Evolutionary conservation across 2,329 filamentous ascomycete genomes (phyloP).

Genomic region (Byssoonygena ceratinophila): DNA sequence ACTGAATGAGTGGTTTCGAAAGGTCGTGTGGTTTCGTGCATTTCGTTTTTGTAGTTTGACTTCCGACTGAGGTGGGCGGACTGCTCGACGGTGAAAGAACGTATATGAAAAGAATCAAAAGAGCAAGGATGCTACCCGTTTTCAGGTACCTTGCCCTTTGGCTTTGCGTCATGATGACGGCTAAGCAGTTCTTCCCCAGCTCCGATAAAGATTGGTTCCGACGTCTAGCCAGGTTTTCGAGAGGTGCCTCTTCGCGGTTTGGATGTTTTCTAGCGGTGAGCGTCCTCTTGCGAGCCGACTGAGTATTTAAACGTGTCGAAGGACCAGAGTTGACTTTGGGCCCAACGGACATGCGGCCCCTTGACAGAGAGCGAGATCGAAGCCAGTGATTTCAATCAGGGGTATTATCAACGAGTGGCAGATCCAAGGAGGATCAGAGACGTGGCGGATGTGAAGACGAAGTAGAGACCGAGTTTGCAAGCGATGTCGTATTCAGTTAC

Average conservation of each 20-base stretch:
- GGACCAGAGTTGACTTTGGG: constrained; percentile 42
- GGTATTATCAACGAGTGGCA: constrained; percentile 12
- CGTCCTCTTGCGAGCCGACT: constrained; percentile 39
- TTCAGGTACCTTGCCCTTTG: constrained; percentile 52
- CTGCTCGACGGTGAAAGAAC: constrained; percentile 39
- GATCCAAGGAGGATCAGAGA: constrained; percentile 2
- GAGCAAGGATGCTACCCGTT: constrained; percentile 49
- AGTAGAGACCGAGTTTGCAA: not conserved
- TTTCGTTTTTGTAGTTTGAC: constrained; percentile 43
- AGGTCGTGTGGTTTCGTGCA: constrained; percentile 76
- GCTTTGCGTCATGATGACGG: constrained; percentile 49
- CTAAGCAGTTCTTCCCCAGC: constrained; percentile 24
- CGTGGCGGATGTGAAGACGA: not conserved
- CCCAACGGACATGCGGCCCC: constrained; percentile 46
- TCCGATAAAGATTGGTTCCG: constrained; percentile 4
- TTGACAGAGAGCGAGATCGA: constrained; percentile 7
- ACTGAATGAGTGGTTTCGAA: constrained; percentile 89
- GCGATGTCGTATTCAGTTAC: not conserved
- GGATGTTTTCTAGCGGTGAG: constrained; percentile 35
- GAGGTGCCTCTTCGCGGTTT: constrained; percentile 21
- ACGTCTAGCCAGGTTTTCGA: constrained; percentile 26
- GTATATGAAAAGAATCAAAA: constrained; percentile 49
- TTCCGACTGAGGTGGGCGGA: constrained; percentile 9
- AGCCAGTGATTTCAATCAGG: not conserved
- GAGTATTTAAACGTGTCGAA: constrained; percentile 45